These are phyloP conservation scores for Thalassiosira sp. DNA, from an alignment of 352 stramenopile species.

Conservation along the genomic window DNA sequence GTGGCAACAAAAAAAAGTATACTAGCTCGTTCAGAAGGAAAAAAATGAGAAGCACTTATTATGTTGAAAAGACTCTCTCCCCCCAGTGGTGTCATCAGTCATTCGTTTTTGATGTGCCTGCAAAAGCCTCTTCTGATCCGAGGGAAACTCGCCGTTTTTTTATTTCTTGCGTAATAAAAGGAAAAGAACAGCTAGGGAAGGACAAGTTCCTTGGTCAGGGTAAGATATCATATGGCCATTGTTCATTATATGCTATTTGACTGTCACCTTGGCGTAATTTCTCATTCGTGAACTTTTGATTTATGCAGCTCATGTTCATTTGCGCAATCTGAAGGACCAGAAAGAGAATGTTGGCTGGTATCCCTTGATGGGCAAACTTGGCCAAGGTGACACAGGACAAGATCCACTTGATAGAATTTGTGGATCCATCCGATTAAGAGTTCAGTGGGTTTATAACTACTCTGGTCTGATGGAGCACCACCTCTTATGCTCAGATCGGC, in stretches of 20 bases:
- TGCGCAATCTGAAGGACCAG: slow-evolving; percentile 76
- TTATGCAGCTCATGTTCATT: slow-evolving; percentile 62
- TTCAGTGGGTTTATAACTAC: slow-evolving; percentile 79
- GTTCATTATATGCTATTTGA: not conserved
- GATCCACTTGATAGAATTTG: slow-evolving; percentile 61
- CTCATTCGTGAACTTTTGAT: no score
- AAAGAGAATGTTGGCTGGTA: slow-evolving; percentile 81
- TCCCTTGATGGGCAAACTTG: slow-evolving; percentile 73
- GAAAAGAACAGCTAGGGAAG: slow-evolving; percentile 66
- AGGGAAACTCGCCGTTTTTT: slow-evolving; percentile 64
- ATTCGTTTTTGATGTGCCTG: slow-evolving; percentile 83
- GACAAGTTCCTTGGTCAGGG: slow-evolving; percentile 76
- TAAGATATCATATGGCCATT: slow-evolving; percentile 51
- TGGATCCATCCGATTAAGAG: slow-evolving; percentile 75
- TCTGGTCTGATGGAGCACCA: slow-evolving; percentile 77
- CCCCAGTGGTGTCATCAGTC: slow-evolving; percentile 78
- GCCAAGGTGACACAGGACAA: slow-evolving; percentile 71
- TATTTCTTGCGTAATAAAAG: slow-evolving; percentile 74
- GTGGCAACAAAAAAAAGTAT: slow-evolving; percentile 38
- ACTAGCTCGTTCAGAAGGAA: slow-evolving; percentile 61
- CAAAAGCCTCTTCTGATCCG: slow-evolving; percentile 61
- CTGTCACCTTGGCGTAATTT: not conserved
- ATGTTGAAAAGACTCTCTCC: slow-evolving; percentile 73
- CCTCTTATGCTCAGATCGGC: slow-evolving; percentile 65
- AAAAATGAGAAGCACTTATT: slow-evolving; percentile 77